phyloP scores from a whole-genome alignment of 345 rosid species.

The Eutrema heterophyllum region DNA sequence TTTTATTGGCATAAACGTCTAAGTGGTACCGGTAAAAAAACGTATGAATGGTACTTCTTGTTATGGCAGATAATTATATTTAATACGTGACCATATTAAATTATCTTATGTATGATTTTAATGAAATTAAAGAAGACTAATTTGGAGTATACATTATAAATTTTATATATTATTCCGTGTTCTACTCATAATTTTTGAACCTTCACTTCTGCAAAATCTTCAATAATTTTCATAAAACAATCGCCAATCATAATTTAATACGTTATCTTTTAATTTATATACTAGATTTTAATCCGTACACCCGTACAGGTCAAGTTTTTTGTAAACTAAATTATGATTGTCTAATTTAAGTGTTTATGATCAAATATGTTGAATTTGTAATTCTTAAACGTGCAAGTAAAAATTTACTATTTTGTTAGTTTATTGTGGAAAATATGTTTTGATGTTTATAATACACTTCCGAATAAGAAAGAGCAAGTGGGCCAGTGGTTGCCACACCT shows the following conservation, averaged over 20 bases:
- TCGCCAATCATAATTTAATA: neutral
- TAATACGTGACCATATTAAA: neutral
- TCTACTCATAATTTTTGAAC: neutral
- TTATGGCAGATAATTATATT: neutral
- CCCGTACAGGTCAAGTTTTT: too few species aligned
- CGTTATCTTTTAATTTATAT: too few species aligned
- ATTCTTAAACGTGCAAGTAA: too few species aligned
- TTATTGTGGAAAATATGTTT: too few species aligned
- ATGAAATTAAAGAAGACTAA: neutral
- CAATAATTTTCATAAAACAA: neutral
- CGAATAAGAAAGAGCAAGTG: too few species aligned
- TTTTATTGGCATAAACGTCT: constrained; percentile 19
- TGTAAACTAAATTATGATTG: too few species aligned
- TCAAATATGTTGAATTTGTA: too few species aligned
- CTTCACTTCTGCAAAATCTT: neutral
- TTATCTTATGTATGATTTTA: neutral
- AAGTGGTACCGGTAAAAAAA: constrained; percentile 10
- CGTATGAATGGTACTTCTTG: constrained; percentile 16
- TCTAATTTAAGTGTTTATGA: too few species aligned
- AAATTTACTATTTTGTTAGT: too few species aligned
- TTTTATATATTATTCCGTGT: neutral
- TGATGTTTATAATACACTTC: too few species aligned
- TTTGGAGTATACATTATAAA: neutral
- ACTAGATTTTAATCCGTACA: too few species aligned
- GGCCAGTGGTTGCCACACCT: too few species aligned